Base-by-base conservation (phyloP, 805 yeast genomes). In the Teunomyces gatunensis region DNA sequence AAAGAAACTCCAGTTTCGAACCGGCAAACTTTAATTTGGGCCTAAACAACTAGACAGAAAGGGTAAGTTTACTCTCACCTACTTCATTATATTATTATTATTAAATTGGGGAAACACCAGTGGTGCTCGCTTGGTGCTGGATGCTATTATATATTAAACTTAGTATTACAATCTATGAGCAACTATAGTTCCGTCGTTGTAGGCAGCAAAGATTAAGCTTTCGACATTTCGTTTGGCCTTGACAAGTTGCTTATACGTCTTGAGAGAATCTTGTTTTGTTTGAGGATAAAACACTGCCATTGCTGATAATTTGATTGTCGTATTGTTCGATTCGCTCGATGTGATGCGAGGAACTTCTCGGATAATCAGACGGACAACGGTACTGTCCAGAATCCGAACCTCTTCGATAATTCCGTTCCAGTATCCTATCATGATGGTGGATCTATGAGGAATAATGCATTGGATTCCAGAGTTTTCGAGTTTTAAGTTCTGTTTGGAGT, bases 101-200 rank as follows among this genome's bases (percentile, higher is more conserved):
- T 15, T 34, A 27, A 9, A 33, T 15, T 35, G 35, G 29, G 39
- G 30, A 36, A 18, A 35, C 37, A 41, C 44, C 40, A 21, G 36
- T 44, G 32, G 41, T 25, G 21, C n/a, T 43, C 23, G 11, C 15
- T 20, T 25, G 37, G 17, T 41, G 17, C 17, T 13, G 35, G 18
- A 28, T 41, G 17, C 25, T 17, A 40, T 28, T 40, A 15, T 41
- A 41, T 41, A 28, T 25, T 9, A 27, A 21, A 13, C 28, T 25
- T 45, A 37, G 23, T 37, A 34, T 40, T 41, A n/a, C 30, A 34
- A 33, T n/a, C 54, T 54, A 57, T 72, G 77, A 9, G 78, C 59
- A 10, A 68, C 69, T 2, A 82, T 66, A 2, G 80, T 67, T 2
- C 85, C 85, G 51, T 82, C 85, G 43, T 77, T 79, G 41, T 77